Percentiles rank a stretch among this genome's conserved stretches.
Evolutionary conservation across 305 asterid genomes (phyloP).

Genomic region (Rubia peregrina): DNA sequence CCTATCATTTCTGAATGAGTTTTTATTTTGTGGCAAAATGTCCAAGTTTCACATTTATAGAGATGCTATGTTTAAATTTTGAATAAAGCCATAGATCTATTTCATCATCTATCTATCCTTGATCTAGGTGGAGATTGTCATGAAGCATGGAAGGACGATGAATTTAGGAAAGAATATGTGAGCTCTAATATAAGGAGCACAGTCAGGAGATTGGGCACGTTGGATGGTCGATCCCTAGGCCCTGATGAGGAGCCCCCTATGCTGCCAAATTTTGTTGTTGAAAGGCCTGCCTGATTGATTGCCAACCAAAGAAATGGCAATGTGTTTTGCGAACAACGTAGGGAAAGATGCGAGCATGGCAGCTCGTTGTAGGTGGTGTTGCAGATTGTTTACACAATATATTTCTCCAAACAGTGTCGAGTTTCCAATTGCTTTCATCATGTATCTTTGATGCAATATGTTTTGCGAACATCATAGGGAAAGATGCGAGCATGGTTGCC

Average conservation of each 20-base stretch:
- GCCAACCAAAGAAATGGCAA: constrained; percentile 22
- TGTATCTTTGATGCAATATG: no score
- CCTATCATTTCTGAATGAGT: no score
- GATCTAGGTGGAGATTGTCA: constrained; percentile 51
- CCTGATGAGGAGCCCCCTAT: constrained; percentile 63
- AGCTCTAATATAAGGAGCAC: constrained; percentile 54
- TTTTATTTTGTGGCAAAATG: background rate
- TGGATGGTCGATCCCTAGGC: constrained; percentile 77
- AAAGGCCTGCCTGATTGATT: constrained; percentile 30
- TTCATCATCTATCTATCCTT: constrained; percentile 4
- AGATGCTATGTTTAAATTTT: constrained; percentile 5
- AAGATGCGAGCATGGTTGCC: no score
- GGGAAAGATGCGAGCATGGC: no score
- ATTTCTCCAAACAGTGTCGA: no score
- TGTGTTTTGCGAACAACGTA: no score
- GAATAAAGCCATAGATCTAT: constrained; percentile 18
- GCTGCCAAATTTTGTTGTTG: constrained; percentile 37
- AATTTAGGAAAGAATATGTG: constrained; percentile 61
- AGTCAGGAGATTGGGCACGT: constrained; percentile 62
- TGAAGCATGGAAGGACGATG: constrained; percentile 59
- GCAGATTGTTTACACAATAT: no score
- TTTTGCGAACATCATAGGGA: no score
- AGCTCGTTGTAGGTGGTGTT: no score
- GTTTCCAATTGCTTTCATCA: no score
- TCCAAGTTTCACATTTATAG: constrained; percentile 41